Evolutionary conservation across 192 early-diverging fungal species (phyloP), one percentile per base, ranked within the genome.

Genomic region (Podila verticillata): DNA sequence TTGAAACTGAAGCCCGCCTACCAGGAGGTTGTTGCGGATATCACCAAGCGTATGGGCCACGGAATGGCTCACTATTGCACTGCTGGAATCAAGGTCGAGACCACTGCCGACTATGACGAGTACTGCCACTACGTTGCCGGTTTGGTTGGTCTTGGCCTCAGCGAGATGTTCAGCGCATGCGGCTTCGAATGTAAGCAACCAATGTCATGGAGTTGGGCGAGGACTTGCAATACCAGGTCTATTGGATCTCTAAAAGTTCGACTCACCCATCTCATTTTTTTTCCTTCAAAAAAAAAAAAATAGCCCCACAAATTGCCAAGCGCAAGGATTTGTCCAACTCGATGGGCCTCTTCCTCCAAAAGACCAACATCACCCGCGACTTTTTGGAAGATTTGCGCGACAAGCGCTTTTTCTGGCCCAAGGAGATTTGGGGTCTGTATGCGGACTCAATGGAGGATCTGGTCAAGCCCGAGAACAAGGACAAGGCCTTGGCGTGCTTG

Each of bases 61-160:
- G 98, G 98, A 1, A 99, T 99, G 97, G 93, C 96, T 48, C 93
- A 96, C 61, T 96, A 92, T 86, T 90, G 88, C 47, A 85, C 74
- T 29, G 83, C 87, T 35, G 85, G 88, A 30, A 84, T 84, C 39
- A 70, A 82, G 28, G 87, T 95, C n/a, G 75, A 84, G 7, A 96
- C 93, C 20, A 82, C 91, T 44, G 92, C 89, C 32, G 95, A 98
- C 83, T 99, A 95, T 88, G 92, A 99, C 83, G 89, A 96, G 60
- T 99, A 99, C 87, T 97, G 95, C 65, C 93, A 99, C 81, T 99
- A 98, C 81, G 97, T 98, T 15, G 97, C 98, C 20, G 97, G 98
- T 30, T 88, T 99, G 15, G 96, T 98, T 49, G 97, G 98, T 5
- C 85, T 95, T 69, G 97, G 98, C 24, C 82, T 99, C 58, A 97